Percentiles rank a stretch among this genome's conserved stretches.
Evolutionary conservation across 371 early-diverging fungal species (phyloP).

Genomic region (Parasitella parasitica): DNA sequence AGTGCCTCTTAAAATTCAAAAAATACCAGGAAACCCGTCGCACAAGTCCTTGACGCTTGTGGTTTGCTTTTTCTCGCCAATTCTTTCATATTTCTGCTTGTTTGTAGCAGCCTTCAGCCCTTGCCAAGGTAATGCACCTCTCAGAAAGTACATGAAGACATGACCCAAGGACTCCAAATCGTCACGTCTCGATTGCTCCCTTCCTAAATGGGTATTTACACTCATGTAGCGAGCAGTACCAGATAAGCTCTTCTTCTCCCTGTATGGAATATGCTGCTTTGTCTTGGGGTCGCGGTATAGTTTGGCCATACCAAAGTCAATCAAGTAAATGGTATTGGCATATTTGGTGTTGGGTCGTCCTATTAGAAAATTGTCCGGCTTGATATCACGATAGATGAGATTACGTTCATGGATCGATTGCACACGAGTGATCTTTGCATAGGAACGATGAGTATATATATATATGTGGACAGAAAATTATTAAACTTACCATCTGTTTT

Average conservation of each 20-base stretch:
- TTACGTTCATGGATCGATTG: conserved; percentile 95
- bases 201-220: conserved; percentile 94
- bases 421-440: conserved; percentile 73
- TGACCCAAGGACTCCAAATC: conserved; percentile 98
- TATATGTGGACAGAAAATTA: background rate
- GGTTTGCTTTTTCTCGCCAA: conserved; percentile 94
- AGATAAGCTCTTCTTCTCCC: conserved; percentile 87
- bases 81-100: conserved; percentile 97
- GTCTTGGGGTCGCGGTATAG: conserved; percentile 92
- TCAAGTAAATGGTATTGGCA: conserved; percentile 71
- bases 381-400: conserved; percentile 97
- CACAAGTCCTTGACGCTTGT: conserved; percentile 85
- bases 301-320: conserved; percentile 99
- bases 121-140: conserved; percentile 98
- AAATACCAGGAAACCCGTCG: conserved; percentile 72
- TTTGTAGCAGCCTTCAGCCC: conserved; percentile 96
- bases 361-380: conserved; percentile 98
- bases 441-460: background rate
- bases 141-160: conserved; percentile 97
- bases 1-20: background rate
- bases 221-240: conserved; percentile 98
- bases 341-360: conserved; percentile 73
- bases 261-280: conserved; percentile 91
- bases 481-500: conserved; percentile 87
- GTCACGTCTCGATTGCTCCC: conserved; percentile 96